Evolutionary conservation across 1,284 basidiomycete genomes (phyloP).

Genomic region (Ceratobasidium sp.): DNA sequence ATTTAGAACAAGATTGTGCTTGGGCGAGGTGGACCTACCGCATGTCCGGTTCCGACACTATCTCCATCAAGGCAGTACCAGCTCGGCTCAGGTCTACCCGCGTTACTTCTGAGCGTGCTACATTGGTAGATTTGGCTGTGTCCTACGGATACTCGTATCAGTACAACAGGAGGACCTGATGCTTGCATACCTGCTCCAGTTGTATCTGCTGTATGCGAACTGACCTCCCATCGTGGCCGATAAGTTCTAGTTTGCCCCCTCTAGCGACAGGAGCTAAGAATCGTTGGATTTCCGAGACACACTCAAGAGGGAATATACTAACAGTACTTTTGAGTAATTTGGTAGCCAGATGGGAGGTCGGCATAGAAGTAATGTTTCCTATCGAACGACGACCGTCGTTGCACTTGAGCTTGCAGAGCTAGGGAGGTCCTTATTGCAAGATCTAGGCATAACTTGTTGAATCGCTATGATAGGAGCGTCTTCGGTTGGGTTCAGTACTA

Average conservation of each 20-base stretch:
- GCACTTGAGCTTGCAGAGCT: slow-evolving; percentile 80
- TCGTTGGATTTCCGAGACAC: neutral
- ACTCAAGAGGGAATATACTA: slow-evolving; percentile 47
- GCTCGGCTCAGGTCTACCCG: slow-evolving; percentile 92
- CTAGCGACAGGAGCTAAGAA: slow-evolving; percentile 79
- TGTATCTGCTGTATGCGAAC: slow-evolving; percentile 95
- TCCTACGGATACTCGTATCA: slow-evolving; percentile 65
- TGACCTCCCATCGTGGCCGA: slow-evolving; percentile 59
- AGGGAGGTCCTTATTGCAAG: slow-evolving; percentile 85
- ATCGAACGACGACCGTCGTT: slow-evolving; percentile 85
- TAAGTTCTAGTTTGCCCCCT: slow-evolving; percentile 66
- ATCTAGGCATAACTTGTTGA: slow-evolving; percentile 84
- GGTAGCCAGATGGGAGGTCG: slow-evolving; percentile 93
- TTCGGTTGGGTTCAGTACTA: slow-evolving; percentile 8
- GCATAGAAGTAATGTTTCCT: slow-evolving; percentile 99
- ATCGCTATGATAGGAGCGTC: slow-evolving; percentile 62
- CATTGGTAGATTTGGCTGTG: slow-evolving; percentile 89
- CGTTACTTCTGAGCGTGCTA: slow-evolving; percentile 65
- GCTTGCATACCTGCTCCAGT: slow-evolving; percentile 83
- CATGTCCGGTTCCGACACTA: slow-evolving; percentile 95
- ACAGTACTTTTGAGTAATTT: slow-evolving; percentile 97
- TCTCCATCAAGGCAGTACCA: slow-evolving; percentile 92
- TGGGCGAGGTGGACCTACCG: slow-evolving; percentile 59
- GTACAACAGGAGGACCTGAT: neutral
- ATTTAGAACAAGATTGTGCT: slow-evolving; percentile 1